Evolutionary conservation across 257 asterid species (phyloP), one percentile per base, ranked within the genome.

Genomic region (Striga asiatica): DNA sequence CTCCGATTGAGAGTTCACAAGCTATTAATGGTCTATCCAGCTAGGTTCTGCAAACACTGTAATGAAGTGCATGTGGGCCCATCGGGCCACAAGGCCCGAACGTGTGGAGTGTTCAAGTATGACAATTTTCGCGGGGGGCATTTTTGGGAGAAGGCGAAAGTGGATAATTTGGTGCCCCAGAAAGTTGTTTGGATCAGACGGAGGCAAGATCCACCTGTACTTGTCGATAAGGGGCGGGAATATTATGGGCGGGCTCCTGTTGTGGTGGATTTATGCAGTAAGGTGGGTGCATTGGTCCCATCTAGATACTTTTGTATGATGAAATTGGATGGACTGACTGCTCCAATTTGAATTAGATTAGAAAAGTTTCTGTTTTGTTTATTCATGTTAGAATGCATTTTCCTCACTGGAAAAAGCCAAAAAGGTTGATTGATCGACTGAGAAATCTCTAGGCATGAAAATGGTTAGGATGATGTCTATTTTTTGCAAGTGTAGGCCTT

Each of bases 211-310:
- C 84, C 89, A 10, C 73, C 70, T 0, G 52, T 82, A 14, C 97
- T 91, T 5, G n/a, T 69, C 20, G 72, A 91, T 34, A 67, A 66
- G 56, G 94, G 97, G 11, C 83, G 96, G 6, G 56, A 49, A n/a
- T 84, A 66, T 56, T 87, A 91, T 18, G 97, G 98, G 0, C 97
- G 66, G 43, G 89, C 89, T 3, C 97, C 97, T 0, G 96, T 84
- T 5, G 89, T 91, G 47, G 87, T 91, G 58, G 94, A 82, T 76
- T 70, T 91, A 13, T 91, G 97, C 72, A 69, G 87, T 24, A 87
- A 80, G 78, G 94, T 78, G 49, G 98, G 96, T 51, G 80, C 83
- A 18, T 10, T 78, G 67, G 84, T 78, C 21, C 94, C 96, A 0
- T 38, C 75, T 7, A 80, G 84, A 58, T 91, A 91, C 73, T 63